Conservation (phyloP, 192 early-diverging fungal genomes). For the Cetraspora pellucida region DNA sequence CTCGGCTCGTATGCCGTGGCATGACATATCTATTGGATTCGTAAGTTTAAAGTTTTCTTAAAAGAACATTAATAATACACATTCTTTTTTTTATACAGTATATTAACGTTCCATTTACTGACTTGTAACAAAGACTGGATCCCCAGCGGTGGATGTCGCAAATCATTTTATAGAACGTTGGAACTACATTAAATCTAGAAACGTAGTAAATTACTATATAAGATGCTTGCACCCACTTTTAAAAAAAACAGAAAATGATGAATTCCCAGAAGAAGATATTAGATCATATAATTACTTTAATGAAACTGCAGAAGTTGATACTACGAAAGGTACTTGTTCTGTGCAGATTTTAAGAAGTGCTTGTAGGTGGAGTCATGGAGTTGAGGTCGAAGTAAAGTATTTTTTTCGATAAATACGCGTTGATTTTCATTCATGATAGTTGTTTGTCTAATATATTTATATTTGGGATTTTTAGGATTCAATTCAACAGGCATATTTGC, state of each 20-base stretch:
- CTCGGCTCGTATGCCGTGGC: conserved; percentile 84
- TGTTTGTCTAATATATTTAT: not conserved
- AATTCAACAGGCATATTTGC: conserved; percentile 79
- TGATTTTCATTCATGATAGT: too few species aligned
- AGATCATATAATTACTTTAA: conserved; percentile 62
- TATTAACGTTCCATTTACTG: too few species aligned
- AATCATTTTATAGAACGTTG: conserved; percentile 85
- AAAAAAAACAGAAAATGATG: too few species aligned
- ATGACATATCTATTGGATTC: conserved; percentile 80
- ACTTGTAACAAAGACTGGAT: conserved; percentile 53
- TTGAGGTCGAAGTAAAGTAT: conserved; percentile 54
- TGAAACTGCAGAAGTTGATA: conserved; percentile 51
- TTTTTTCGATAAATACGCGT: not conserved
- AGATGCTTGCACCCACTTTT: too few species aligned
- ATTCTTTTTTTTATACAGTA: too few species aligned
- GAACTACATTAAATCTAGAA: conserved; percentile 74
- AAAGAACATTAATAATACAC: too few species aligned
- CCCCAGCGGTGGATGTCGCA: conserved; percentile 76
- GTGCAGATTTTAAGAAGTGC: conserved; percentile 71
- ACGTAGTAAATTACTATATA: too few species aligned
- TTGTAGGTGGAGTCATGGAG: conserved; percentile 66
- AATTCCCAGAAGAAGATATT: conserved; percentile 35
- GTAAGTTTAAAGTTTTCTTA: conserved; percentile 35
- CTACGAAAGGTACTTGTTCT: conserved; percentile 60
- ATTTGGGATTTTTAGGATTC: conserved; percentile 55